Evolutionary conservation across 2,329 filamentous ascomycete species (phyloP), one percentile per base, ranked within the genome.

Genomic region (Ustilaginoidea virens): DNA sequence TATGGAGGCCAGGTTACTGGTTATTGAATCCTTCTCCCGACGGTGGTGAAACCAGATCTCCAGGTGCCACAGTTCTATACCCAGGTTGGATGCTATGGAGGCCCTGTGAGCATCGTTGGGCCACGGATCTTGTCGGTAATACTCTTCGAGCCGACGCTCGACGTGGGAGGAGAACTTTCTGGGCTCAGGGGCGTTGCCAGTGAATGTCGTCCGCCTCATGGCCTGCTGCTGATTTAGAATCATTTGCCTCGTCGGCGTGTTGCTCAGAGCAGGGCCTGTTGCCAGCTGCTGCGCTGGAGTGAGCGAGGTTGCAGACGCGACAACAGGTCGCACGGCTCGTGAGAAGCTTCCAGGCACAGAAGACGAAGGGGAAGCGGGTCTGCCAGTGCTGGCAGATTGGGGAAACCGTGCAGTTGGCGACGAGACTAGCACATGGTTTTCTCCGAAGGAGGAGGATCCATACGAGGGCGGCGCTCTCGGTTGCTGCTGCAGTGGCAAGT

Each of bases 41-140:
- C 64, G 60, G 33, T 67, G 61, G 34, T 64, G 57, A 40, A 69
- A 69, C 66, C 66, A 71, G 30, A 65, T 55, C 32, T 66, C 56
- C 17, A 71, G 54, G 36, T 69, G 61, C 27, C 52, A 47, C 3
- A 57, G 53, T 31, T 69, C 63, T 15, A 67, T 58, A 10, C 62
- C 61, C 3, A 69, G 45, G 23, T 62, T 69, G 1, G 66, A 69
- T 7, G 66, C 64, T 23, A 69, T 49, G 40, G 67, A 63, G 23
- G 64, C 63, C 20, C 59, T 60, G 23, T 66, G 57, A 1, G 56
- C 60, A 26, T 64, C 53, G 23, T 53, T 65, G 2, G 66, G 66
- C 2, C 57, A 43, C 2, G 61, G 52, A 17, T 66, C 54, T 5
- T 49, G 47, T 16, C 58, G 53, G 36, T 65, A 71, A 34, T 68